phyloP scores from a whole-genome alignment of 2,329 filamentous ascomycete species.

The Onygenales sp. region DNA sequence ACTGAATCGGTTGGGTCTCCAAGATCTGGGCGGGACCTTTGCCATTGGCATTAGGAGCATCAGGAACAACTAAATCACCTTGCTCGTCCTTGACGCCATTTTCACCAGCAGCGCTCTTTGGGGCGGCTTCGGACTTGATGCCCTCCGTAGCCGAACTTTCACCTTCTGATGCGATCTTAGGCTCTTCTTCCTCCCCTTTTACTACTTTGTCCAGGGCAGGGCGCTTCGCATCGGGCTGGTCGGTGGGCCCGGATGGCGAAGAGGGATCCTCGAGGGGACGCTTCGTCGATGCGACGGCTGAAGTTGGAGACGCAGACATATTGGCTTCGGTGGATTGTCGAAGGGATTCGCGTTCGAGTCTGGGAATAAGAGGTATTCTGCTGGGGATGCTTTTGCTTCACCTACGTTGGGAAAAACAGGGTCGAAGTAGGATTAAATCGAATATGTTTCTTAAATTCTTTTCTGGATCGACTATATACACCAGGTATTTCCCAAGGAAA shows the following conservation, averaged over 20 bases:
- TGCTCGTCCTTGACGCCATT: conserved; percentile 50
- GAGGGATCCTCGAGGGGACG: conserved; percentile 95
- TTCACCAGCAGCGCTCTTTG: conserved; percentile 22
- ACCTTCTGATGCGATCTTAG: conserved; percentile 21
- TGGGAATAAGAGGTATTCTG: background rate
- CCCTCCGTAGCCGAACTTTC: conserved; percentile 21
- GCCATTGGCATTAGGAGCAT: conserved; percentile 48
- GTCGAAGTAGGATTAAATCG: conserved; percentile 32
- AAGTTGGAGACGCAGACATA: conserved; percentile 60
- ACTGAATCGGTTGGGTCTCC: conserved; percentile 51
- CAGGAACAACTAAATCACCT: conserved; percentile 59
- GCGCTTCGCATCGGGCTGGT: conserved; percentile 95
- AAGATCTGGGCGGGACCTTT: conserved; percentile 36
- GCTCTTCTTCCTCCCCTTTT: conserved; percentile 49
- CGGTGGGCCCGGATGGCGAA: conserved; percentile 79
- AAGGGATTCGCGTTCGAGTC: conserved; percentile 6
- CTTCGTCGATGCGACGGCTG: conserved; percentile 52
- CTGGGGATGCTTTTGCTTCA: conserved; percentile 17
- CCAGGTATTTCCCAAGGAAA: conserved; percentile 81
- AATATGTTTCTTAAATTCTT: conserved; percentile 39
- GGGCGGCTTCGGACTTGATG: conserved; percentile 35
- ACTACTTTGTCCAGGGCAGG: conserved; percentile 88
- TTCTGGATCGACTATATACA: conserved; percentile 63
- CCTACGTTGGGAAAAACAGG: conserved; percentile 30
- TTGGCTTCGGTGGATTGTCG: conserved; percentile 11